Evolutionary conservation across 2,329 filamentous ascomycete species (phyloP), one percentile per base, ranked within the genome.

Genomic region (Neopestalotiopsis sp.): DNA sequence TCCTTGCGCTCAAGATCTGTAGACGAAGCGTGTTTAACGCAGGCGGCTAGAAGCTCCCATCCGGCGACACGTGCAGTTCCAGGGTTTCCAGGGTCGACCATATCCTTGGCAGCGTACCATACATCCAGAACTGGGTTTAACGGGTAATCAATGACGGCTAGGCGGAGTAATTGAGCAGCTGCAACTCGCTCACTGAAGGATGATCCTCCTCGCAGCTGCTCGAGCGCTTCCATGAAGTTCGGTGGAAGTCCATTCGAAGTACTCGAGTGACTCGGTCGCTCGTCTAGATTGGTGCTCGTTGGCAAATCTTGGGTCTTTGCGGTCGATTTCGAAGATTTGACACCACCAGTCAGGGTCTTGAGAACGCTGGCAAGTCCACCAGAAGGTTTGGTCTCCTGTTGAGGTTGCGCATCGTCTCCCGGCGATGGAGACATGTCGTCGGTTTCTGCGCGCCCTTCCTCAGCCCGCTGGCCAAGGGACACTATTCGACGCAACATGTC

Each of bases 1-100:
- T 90, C 88, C 71, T 86, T 85, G 62, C 91, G 86, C 77, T 92
- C 90, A 38, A 91, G 84, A 72, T 90, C 89, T n/a, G 89, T 90
- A 5, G 89, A 88, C 5, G 86, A 84, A 4, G 84, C 79, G 75
- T 91, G 87, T 74, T 89, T 88, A 68, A 89, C 89, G 74, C 90
- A 92, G 74, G 90, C 89, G 32, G 86, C 88, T 58, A 93, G 79
- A 12, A 93, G 84, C 72, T 89, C 87, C 86, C 90, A 92, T 20
- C 89, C 91, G n/a, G 88, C 86, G 63, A 81, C 80, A 32, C 91
- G 86, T 71, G 86, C 85, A 34, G 84, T 78, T 4, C 76, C 76
- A n/a, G 88, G 78, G 67, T 91, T 90, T 28, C 81, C 78, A 6
- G 85, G 79, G 34, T 90, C 84, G 69, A 92, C 89, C 69, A 92